phyloP scores from a whole-genome alignment of 106 monocot genomes.

The Iris macrosiphon region DNA sequence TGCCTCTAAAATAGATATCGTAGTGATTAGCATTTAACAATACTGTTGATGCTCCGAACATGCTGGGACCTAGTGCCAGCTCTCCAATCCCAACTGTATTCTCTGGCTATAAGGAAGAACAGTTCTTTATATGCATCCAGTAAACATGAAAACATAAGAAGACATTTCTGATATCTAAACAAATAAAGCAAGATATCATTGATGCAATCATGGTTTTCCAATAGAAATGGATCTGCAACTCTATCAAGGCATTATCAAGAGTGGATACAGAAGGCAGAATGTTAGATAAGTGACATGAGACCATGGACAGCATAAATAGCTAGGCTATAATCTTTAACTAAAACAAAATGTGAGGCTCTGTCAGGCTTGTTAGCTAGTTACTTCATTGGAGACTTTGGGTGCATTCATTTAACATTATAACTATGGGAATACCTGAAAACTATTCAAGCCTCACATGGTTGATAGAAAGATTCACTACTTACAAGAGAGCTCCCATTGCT shows the following conservation, averaged over 20 bases:
- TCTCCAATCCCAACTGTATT: slow-evolving; percentile 60
- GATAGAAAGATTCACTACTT: slow-evolving; percentile 22
- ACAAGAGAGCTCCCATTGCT: slow-evolving; percentile 72
- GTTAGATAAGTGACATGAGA: neutral
- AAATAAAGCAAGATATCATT: neutral
- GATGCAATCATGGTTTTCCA: neutral
- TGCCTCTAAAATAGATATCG: slow-evolving; percentile 76
- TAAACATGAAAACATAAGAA: neutral
- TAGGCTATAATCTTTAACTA: no score
- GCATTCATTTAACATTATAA: no score
- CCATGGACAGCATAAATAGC: neutral
- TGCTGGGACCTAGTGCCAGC: slow-evolving; percentile 69
- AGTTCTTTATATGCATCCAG: neutral
- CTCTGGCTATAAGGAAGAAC: slow-evolving; percentile 35
- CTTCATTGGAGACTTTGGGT: no score
- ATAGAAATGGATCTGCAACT: neutral
- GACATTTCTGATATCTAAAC: neutral
- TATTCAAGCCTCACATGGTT: neutral
- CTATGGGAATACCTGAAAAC: no score
- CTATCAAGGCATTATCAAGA: neutral
- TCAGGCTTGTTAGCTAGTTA: neutral
- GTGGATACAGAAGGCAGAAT: neutral
- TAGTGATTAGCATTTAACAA: slow-evolving; percentile 86
- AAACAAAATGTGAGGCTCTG: no score
- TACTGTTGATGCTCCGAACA: slow-evolving; percentile 77